Evolutionary conservation across 2,329 filamentous ascomycete species (phyloP).

Genomic region (Basipetospora chlamydospora): DNA sequence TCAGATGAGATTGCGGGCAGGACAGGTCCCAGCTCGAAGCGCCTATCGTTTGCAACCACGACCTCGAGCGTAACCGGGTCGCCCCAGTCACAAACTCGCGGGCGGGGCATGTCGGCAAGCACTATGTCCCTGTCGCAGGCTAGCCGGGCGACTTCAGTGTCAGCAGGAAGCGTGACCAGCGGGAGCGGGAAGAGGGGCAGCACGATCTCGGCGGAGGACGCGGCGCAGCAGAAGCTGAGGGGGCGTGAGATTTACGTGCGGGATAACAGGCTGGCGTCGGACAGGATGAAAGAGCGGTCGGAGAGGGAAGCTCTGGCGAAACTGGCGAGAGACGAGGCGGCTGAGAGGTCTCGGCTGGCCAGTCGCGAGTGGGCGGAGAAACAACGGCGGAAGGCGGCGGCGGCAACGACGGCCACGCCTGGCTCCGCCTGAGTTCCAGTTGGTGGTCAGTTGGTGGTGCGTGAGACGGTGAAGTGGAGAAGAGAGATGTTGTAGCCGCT

Average conservation of each 20-base stretch:
- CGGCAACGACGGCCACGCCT: constrained; percentile 1
- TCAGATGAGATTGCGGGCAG: constrained; percentile 13
- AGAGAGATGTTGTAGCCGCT: no score
- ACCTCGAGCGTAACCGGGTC: constrained; percentile 6
- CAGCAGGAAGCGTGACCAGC: constrained; percentile 24
- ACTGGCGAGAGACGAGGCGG: constrained; percentile 42
- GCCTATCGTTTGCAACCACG: constrained; percentile 11
- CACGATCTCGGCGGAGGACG: constrained; percentile 34
- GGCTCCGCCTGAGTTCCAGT: no score
- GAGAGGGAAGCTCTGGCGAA: constrained; percentile 40
- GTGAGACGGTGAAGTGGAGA: no score
- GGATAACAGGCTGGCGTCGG: constrained; percentile 31
- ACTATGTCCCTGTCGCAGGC: constrained; percentile 11
- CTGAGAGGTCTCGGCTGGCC: constrained; percentile 42
- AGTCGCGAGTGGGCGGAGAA: constrained; percentile 50
- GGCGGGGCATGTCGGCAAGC: no score
- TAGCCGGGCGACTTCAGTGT: constrained; percentile 29
- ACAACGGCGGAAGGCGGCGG: constrained; percentile 27
- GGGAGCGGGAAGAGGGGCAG: constrained; percentile 24
- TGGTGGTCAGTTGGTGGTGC: no score
- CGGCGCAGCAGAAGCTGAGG: constrained; percentile 33
- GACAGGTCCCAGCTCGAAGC: constrained; percentile 11
- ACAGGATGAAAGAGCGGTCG: constrained; percentile 36
- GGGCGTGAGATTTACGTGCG: constrained; percentile 39
- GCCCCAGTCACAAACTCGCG: constrained; percentile 14